Base-by-base conservation (phyloP, 208 protist species). In the Novymonas esmeraldas region DNA sequence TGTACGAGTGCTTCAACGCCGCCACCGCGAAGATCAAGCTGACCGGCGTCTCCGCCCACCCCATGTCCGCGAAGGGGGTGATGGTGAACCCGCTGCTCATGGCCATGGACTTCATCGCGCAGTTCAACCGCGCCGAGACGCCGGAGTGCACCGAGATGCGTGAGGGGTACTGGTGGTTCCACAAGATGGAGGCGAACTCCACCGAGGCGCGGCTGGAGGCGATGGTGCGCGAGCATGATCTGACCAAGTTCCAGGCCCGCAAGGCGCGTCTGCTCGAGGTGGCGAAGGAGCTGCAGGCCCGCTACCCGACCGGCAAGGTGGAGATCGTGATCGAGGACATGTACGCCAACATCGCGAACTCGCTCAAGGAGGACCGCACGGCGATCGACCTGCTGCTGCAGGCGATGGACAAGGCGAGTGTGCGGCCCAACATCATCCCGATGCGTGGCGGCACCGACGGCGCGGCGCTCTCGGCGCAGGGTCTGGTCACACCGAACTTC, bases 391-490 rank as follows among this genome's bases (percentile, higher is more conserved):
- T 95, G 42, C 74, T 95, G 20, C 69, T 93, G 20, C 78, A 89
- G 52, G 86, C 90, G 22, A 55, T 92, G 38, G 57, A 64, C 20
- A 77, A 42, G 45, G 84, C 79, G 16, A 72, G 73, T 9, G 87
- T 95, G 61, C 73, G 76, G 73, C 74, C 87, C 6, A 93, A 95
- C 52, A 64, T 92, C 34, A 93, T 78, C 13, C 77, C 85, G 0
- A 95, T 95, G 90, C 84, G 90, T 11, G 90, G 90, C 26, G 90
- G 90, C 29, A 93, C 86, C 3, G 90, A 95, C 49, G 90, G 90
- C 22, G 86, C 87, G 5, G 90, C 84, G 13, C 81, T 95, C 28
- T 86, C 90, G 1, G 67, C 74, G 22, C 54, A 88, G 56, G 90
- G 87, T 3, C 64, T 93, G 31, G 63, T 92, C 28, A 93, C 87